Evolutionary conservation across 179 eudicot species (phyloP).

Genomic region (Carnegiea gigantea): DNA sequence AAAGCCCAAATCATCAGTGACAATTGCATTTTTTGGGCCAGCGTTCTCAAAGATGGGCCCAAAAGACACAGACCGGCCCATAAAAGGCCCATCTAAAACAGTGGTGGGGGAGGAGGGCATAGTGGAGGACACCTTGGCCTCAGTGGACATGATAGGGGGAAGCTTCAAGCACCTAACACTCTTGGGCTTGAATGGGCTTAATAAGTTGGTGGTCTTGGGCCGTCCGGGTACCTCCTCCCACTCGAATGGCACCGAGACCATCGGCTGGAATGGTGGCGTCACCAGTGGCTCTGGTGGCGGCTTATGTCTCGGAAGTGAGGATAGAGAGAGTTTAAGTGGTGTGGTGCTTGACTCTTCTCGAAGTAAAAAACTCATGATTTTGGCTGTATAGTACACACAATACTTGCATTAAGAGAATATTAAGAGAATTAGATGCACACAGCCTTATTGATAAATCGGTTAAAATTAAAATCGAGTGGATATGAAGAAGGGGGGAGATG

Average conservation of each 20-base stretch:
- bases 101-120: slow-evolving; percentile 31
- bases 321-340: slow-evolving; percentile 43
- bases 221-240: slow-evolving; percentile 87
- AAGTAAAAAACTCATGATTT: slow-evolving; percentile 13
- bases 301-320: slow-evolving; percentile 38
- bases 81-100: slow-evolving; percentile 31
- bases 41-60: slow-evolving; percentile 17
- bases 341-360: slow-evolving; percentile 17
- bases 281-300: slow-evolving; percentile 32
- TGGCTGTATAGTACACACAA: too few species aligned
- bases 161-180: slow-evolving; percentile 45
- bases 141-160: slow-evolving; percentile 26
- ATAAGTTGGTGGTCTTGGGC: slow-evolving; percentile 34
- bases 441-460: too few species aligned
- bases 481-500: not conserved
- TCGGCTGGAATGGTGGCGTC: slow-evolving; percentile 66
- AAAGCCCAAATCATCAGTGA: slow-evolving; percentile 11
- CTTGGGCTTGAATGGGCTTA: slow-evolving; percentile 41
- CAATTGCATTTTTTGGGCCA: not conserved
- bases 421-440: too few species aligned
- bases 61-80: slow-evolving; percentile 28
- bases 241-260: slow-evolving; percentile 56
- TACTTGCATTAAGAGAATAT: too few species aligned
- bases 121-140: not conserved
- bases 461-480: not conserved